Percentiles rank a stretch among this genome's conserved stretches.
Conservation (phyloP, 108 stramenopile genomes). For the Epipyxis sp. region DNA sequence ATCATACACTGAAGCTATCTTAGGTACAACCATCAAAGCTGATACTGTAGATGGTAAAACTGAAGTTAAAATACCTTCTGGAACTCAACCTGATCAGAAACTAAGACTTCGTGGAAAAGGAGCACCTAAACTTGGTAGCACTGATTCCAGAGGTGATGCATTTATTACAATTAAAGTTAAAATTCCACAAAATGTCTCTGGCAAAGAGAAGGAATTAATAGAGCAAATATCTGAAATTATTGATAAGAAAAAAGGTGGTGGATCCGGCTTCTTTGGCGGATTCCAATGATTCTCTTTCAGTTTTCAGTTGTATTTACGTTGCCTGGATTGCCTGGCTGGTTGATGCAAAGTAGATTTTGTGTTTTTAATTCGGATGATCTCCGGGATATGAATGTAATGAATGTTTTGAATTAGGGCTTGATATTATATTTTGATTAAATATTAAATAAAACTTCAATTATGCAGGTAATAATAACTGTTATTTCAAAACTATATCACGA, state of each 20-base stretch:
- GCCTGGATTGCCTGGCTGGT: no score
- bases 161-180: constrained; percentile 91
- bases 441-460: no score
- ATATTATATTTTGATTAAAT: no score
- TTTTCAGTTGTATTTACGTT: no score
- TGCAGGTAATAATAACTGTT: no score
- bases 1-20: constrained; percentile 85
- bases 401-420: no score
- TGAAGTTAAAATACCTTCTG: constrained; percentile 90
- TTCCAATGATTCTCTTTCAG: no score
- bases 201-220: constrained; percentile 79
- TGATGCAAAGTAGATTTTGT: no score
- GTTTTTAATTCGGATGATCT: no score
- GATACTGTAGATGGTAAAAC: constrained; percentile 86
- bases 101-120: constrained; percentile 86
- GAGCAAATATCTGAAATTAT: constrained; percentile 61
- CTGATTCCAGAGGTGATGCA: constrained; percentile 78
- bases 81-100: constrained; percentile 92
- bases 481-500: no score
- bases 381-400: no score
- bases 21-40: constrained; percentile 82
- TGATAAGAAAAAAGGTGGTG: not conserved
- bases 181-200: constrained; percentile 80
- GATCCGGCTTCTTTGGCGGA: not conserved
- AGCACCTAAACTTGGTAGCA: constrained; percentile 74